Evolutionary conservation across 208 protist species (phyloP), one percentile per base, ranked within the genome.

Genomic region (Wallacemonas rigidus): DNA sequence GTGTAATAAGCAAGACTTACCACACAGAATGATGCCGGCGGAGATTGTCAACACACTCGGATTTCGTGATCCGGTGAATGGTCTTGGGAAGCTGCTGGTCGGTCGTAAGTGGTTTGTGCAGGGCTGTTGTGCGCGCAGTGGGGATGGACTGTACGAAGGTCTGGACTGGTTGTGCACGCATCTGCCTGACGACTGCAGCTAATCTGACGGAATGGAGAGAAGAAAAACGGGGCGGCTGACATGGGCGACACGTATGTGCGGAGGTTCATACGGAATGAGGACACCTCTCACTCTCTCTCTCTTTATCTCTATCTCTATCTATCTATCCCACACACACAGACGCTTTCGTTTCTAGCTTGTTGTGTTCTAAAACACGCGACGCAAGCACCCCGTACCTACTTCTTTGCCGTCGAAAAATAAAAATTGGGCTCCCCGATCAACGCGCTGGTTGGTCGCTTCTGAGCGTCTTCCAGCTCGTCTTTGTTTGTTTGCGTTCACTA

Each of bases 101-200:
- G 79, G 81, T 1, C 83, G 83, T 15, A 83, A 89, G 70, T 99
- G 97, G 95, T 98, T 94, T 78, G 91, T 99, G 35, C 96, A 99
- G 71, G 86, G 93, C 36, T 97, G 96, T 69, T 99, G 95, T 76
- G 98, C 98, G 35, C 91, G 96, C 41, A 95, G 88, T 14, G 98
- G 98, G 38, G 92, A 99, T 26, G 98, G 98, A 39, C 75, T 99
- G 5, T 98, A 97, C 82, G 97, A 99, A 69, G 98, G 98, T 35
- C 77, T 99, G 1, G 94, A 98, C 65, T 99, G 98, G 98, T 85
- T 99, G 41, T 93, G 85, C 55, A 75, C 67, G 9, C 83, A 91
- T 61, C 80, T 97, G 0, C 89, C 84, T 0, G 78, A 91, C 43
- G 63, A 75, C 36, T 72, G 43, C 17, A 63, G 45, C 14, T 35